These are phyloP conservation scores for Theobroma cacao DNA, from an alignment of 345 rosid genomes.

Conservation along the genomic window DNA sequence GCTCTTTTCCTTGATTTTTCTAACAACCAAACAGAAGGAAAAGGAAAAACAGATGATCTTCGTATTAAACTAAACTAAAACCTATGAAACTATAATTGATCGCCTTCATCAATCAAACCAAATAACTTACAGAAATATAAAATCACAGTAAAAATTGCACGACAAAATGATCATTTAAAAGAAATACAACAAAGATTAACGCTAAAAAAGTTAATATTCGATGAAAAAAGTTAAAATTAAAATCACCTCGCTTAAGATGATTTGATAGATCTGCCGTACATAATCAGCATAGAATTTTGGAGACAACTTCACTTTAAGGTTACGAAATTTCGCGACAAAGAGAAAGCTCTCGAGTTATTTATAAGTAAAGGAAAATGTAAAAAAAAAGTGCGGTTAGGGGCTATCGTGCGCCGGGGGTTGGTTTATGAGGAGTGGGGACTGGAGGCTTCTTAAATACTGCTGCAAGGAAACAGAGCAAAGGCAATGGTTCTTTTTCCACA, in stretches of 20 bases:
- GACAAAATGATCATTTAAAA: not conserved
- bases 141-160: not conserved
- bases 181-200: not conserved
- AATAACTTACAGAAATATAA: not conserved
- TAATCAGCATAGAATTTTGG: not conserved
- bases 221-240: not conserved
- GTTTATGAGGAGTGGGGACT: not conserved
- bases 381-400: not conserved
- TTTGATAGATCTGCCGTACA: not conserved
- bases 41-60: slow-evolving; percentile 11
- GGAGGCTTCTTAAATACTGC: not conserved
- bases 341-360: not conserved
- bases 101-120: not conserved
- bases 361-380: not conserved
- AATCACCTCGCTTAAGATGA: slow-evolving; percentile 3
- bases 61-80: not conserved
- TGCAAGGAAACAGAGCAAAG: not conserved
- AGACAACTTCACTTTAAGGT: not conserved
- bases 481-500: not conserved
- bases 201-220: not conserved
- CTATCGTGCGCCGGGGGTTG: not conserved
- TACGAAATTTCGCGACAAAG: not conserved
- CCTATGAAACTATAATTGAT: not conserved
- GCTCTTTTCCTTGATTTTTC: not conserved
- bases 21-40: slow-evolving; percentile 2